Conservation (phyloP, 129 eudicot genomes). For the Heracleum sosnowskyi region DNA sequence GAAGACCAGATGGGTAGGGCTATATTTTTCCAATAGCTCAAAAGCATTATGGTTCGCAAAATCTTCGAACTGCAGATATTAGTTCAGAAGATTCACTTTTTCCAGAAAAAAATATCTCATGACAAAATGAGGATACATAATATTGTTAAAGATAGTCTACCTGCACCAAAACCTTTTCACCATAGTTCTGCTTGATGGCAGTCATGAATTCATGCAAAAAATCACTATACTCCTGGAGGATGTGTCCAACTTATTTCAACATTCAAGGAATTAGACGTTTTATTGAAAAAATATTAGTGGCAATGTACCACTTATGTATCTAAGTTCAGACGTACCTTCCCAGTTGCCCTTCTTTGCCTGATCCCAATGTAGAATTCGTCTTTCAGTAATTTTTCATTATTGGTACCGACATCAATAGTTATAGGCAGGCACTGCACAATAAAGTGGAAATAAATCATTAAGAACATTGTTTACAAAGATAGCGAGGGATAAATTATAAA, state of each 20-base stretch:
- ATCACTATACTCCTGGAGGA: constrained; percentile 58
- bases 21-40: constrained; percentile 79
- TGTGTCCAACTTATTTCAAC: neutral
- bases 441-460: neutral
- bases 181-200: constrained; percentile 77
- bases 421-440: constrained; percentile 60
- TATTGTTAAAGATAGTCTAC: constrained; percentile 12
- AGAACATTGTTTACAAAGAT: neutral
- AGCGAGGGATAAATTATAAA: neutral
- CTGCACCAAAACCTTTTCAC: constrained; percentile 80
- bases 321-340: constrained; percentile 29
- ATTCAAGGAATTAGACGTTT: neutral
- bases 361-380: constrained; percentile 89
- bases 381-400: constrained; percentile 54
- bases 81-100: constrained; percentile 2
- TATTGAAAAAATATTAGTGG: neutral
- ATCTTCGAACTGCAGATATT: constrained; percentile 69
- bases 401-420: constrained; percentile 86
- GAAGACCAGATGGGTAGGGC: constrained; percentile 88
- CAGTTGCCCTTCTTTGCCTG: constrained; percentile 72
- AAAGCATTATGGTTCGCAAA: constrained; percentile 97
- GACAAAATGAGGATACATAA: neutral
- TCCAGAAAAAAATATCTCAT: neutral
- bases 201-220: constrained; percentile 78
- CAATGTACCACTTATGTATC: neutral